Evolutionary conservation across 1,284 basidiomycete genomes (phyloP), one percentile per base, ranked within the genome.

Genomic region (Baeospora myosura): DNA sequence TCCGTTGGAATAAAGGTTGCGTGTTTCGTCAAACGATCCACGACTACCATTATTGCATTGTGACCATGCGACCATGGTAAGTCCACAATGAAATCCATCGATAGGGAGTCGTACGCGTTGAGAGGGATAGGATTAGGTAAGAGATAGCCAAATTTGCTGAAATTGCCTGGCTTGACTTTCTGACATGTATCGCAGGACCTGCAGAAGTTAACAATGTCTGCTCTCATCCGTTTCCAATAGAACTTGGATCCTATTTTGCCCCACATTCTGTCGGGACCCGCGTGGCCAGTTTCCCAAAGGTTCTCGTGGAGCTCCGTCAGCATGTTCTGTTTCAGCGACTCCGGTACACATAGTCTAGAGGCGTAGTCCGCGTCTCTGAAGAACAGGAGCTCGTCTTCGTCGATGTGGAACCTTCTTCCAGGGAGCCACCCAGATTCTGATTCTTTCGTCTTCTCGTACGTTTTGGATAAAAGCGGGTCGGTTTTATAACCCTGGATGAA

Each of bases 21-120:
- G 44, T 56, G 54, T 47, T 75, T 73, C 5, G 68, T 67, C 5
- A 71, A 52, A 25, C 52, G 51, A 43, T 63, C 59, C 3, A 63
- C 59, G 1, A 63, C 49, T 0, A 63, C 59, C 2, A 61, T 36
- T 1, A 62, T 40, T 7, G 46, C 47, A 10, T 49, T 53, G 47
- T 42, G 66, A 1, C 55, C 59, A 0, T 56, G 35, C 38, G 71
- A 62, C 29, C 61, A 49, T 3, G 71, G 71, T 2, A 74, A 53
- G 6, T 61, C 57, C 4, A 57, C 56, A 23, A 76, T 70, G 37
- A 68, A 58, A 46, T 77, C 72, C 60, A 73, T 62, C 0, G 64
- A 63, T 4, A 75, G 55, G 0, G 56, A 54, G 22, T 53, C 51
- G 57, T 63, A 76, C 0, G 69, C 70, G 8, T 50, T 28, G 32